Evolutionary conservation across 1,284 basidiomycete genomes (phyloP).

Genomic region (Rhodotorula sp.): DNA sequence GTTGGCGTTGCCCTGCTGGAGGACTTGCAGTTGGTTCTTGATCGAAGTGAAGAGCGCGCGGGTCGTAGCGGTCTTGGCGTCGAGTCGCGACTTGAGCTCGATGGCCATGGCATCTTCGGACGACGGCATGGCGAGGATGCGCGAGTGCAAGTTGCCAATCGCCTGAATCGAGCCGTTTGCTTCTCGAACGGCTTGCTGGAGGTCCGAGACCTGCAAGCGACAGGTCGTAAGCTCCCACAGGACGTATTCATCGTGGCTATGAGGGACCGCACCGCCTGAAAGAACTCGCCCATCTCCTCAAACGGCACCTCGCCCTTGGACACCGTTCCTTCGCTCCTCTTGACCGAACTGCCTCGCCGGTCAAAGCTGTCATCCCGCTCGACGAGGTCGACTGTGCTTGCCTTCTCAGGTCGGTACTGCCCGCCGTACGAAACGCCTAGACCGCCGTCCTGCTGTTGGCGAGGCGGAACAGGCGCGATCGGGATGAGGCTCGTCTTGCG

Average conservation of each 20-base stretch:
- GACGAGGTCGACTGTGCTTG: constrained; percentile 24
- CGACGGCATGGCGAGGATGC: constrained; percentile 36
- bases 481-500: not conserved
- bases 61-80: constrained; percentile 17
- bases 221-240: no score
- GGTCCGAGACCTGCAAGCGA: constrained; percentile 38
- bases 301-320: constrained; percentile 20
- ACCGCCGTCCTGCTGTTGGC: not conserved
- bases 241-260: no score
- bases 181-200: constrained; percentile 36
- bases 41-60: constrained; percentile 33
- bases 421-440: not conserved
- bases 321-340: constrained; percentile 8
- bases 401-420: constrained; percentile 10
- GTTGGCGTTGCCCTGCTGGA: constrained; percentile 41
- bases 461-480: not conserved
- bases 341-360: not conserved
- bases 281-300: constrained; percentile 37
- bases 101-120: constrained; percentile 32
- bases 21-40: constrained; percentile 36
- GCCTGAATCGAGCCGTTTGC: constrained; percentile 34
- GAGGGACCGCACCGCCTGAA: constrained; percentile 19
- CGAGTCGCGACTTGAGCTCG: constrained; percentile 30
- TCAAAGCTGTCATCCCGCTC: constrained; percentile 7
- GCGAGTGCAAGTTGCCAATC: constrained; percentile 38